Evolutionary conservation across 441 rosid species (phyloP), one percentile per base, ranked within the genome.

Genomic region (Manihot esculenta): DNA sequence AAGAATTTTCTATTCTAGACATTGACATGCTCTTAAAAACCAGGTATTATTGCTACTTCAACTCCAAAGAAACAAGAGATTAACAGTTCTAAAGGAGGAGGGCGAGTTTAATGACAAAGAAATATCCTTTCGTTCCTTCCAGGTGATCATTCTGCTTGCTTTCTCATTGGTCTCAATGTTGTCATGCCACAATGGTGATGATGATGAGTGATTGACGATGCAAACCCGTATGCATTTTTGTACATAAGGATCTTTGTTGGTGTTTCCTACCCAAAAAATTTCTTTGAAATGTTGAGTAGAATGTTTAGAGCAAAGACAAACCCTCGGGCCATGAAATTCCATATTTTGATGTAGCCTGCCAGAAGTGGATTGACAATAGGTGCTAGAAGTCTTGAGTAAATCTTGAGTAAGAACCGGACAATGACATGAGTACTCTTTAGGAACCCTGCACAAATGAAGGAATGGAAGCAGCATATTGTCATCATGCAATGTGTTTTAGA

Each of bases 101-200:
- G 70, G 53, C 30, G 41, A 3, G 41, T 80, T 14, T 23, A 67
- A 21, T 7, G 87, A 75, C 2, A 61, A 79, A 73, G n/a, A 64
- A 71, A 0, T 89, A 84, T 23, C 92, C 89, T n/a, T 65, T 74
- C n/a, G 86, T 81, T 55, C 81, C 94, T 59, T 85, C 85, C 70
- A 73, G 87, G 68, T 87, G 76, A 73, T 94, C 92, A 0, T 88
- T 88, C 27, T 87, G 57, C 60, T 89, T 69, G 83, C 86, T 64
- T 79, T 87, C 56, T 84, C 88, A 0, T 75, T 84, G 79, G 64
- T 87, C 20, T 88, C 83, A 18, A 70, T 76, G 8, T 84, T 82
- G 84, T 84, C 79, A 21, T 79, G 79, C 73, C 81, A 68, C n/a
- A 82, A 35, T 7, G 5, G 84, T n/a, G 80, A 75, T 48, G 84